Base-by-base conservation (phyloP, 1,284 basidiomycete genomes). In the Trametes polyzona region DNA sequence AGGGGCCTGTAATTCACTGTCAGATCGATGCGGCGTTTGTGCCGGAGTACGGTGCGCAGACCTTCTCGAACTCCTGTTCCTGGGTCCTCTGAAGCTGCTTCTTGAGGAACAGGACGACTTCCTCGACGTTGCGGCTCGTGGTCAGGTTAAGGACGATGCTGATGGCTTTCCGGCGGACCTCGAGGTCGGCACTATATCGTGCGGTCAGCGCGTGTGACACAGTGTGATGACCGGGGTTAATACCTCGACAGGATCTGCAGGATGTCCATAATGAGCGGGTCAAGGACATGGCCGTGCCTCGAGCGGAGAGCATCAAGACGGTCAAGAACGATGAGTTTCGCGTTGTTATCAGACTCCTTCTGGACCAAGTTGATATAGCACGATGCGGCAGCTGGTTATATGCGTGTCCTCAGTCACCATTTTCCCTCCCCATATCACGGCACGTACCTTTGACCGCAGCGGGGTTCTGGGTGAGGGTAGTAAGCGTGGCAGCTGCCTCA, bases 331-430 rank as follows among this genome's bases (percentile, higher is more conserved):
- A 99, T 99, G 56, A 99, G 85, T 76, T 99, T 99, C 75, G 98
- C 96, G 67, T 99, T 99, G 79, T 99, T 99, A 79, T 98, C 96
- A 1, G 95, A 95, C 76, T 98, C 96, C 77, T 96, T 96, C 71
- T 92, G 83, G 56, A 96, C 88, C 54, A 99, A 86, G 67, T 88
- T 93, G 67, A 98, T 93, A 65, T 98, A 88, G 56, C 88, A 92
- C 11, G 88, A 86, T 0, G 95, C 96, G 43, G 96, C 90, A 61
- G 97, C 96, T 95, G 35, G n/a, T 26, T 54, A 58, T 26, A 41
- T 51, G 29, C 61, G 19, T n/a, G n/a, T 32, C 4, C 21, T 60
- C 36, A 68, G 47, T 33, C 12, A 7, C 3, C 17, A 21, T 14
- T 10, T 3, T 9, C 3, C 16, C 53, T n/a, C 17, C 10, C 23